Evolutionary conservation across 139 green algal genomes (phyloP), one percentile per base, ranked within the genome.

Genomic region (Chlamydomonas incerta): DNA sequence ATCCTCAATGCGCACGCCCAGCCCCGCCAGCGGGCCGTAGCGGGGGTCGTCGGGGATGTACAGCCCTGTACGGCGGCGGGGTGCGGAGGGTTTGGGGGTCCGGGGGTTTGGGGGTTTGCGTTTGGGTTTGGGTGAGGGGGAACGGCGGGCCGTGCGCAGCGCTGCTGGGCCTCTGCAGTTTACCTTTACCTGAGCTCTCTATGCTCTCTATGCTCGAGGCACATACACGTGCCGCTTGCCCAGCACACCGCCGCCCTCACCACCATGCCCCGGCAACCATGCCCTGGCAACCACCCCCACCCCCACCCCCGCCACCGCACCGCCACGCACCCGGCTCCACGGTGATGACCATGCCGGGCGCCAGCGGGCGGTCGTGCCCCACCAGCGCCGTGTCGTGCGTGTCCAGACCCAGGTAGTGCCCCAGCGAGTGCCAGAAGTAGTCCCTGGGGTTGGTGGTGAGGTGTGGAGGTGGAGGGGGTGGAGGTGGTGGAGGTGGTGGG

Each of bases 1-100:
- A 79, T 98, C 95, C 87, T 98, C 95, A 13, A 98, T 93, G 28
- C 95, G 87, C 47, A 98, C 91, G 3, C 91, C 90, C n/a, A 94
- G 92, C 73, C 90, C 90, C 15, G 82, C 74, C n/a, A 91, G 92
- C 0, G 73, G n/a, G 21, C 94, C 93, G 86, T 80, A 94, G 37
- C 72, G 70, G 9, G 84, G 82, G 17, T 93, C 82, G 67, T 96
- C 88, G 0, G 95, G 94, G 20, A 98, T 95, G 90, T 98, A 98
- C 41, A 98, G 77, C 20, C 93, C 96, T 72, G 79, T 0, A 62
- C 1, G 72, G 47, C 28, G 62, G 62, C 3, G 13, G 28, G 26
- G 62, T 29, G 57, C 15, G 57, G 57, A 65, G 57, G 57, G 15
- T 8, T 14, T 11, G 52, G 13, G 52, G 11, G 52, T 11, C 52